Conservation (phyloP, 768 basidiomycete genomes). For the Chiua virens region DNA sequence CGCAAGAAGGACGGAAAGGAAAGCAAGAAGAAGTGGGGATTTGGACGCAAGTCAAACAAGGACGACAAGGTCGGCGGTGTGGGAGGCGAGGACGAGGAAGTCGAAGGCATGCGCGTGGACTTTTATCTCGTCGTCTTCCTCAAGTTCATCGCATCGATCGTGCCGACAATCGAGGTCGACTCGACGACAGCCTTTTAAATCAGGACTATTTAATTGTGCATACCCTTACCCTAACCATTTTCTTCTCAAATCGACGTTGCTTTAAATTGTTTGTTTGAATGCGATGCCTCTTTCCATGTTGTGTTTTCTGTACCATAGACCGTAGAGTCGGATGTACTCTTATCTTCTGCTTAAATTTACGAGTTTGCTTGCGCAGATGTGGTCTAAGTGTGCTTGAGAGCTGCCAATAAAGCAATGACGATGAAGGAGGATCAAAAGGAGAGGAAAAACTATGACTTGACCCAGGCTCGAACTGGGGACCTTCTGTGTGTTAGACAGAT, state of each 20-base stretch:
- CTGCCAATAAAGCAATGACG: no score
- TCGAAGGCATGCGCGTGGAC: slow-evolving; percentile 95
- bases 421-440: background rate
- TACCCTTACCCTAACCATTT: slow-evolving; percentile 10
- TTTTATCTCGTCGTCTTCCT: slow-evolving; percentile 98
- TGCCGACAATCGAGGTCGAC: slow-evolving; percentile 98
- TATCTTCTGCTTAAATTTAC: slow-evolving; percentile 18
- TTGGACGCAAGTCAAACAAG: slow-evolving; percentile 68
- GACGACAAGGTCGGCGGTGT: slow-evolving; percentile 42
- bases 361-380: background rate
- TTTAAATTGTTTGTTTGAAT: background rate
- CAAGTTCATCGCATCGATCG: slow-evolving; percentile 98
- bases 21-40: slow-evolving; percentile 80
- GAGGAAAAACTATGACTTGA: slow-evolving; percentile 27
- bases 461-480: slow-evolving; percentile 71
- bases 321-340: slow-evolving; percentile 24
- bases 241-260: background rate
- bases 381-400: background rate
- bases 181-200: slow-evolving; percentile 74
- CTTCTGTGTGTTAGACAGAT: slow-evolving; percentile 84
- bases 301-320: slow-evolving; percentile 21
- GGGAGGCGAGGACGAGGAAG: slow-evolving; percentile 47
- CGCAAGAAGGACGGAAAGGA: slow-evolving; percentile 51
- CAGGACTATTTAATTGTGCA: slow-evolving; percentile 6
- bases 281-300: background rate